phyloP scores from a whole-genome alignment of 2,329 filamentous ascomycete genomes.

The Fusarium haematococcum region DNA sequence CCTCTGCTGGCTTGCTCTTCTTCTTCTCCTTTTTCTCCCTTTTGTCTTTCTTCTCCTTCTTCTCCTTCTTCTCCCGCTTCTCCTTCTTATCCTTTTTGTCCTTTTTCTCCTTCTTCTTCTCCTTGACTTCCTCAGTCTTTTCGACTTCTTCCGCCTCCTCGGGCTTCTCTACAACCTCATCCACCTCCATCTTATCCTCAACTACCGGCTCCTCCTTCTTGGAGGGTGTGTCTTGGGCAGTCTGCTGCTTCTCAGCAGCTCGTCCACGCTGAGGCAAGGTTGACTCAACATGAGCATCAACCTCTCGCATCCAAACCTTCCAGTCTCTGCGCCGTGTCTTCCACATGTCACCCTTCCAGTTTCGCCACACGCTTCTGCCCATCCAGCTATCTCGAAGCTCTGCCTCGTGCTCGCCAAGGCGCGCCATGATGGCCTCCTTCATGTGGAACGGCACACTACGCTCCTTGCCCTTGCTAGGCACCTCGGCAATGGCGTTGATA shows the following conservation, averaged over 20 bases:
- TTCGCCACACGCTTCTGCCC: constrained; percentile 67
- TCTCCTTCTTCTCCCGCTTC: background rate
- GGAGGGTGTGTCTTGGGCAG: background rate
- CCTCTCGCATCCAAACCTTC: constrained; percentile 68
- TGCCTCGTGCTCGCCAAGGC: constrained; percentile 61
- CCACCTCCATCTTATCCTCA: constrained; percentile 24
- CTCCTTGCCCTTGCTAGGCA: constrained; percentile 62
- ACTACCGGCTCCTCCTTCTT: constrained; percentile 11
- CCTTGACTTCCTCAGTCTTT: background rate
- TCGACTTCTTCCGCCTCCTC: background rate
- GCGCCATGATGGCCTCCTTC: constrained; percentile 66
- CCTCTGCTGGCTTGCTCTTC: constrained; percentile 16
- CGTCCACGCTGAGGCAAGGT: constrained; percentile 32
- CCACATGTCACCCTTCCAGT: constrained; percentile 70
- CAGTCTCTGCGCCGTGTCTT: constrained; percentile 65
- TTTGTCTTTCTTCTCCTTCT: constrained; percentile 21
- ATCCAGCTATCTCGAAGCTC: constrained; percentile 65
- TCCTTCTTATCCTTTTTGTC: constrained; percentile 2
- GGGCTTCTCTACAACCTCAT: constrained; percentile 4
- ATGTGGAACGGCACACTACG: constrained; percentile 67
- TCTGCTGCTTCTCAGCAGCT: constrained; percentile 12
- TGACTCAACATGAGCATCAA: constrained; percentile 43
- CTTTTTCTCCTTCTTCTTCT: constrained; percentile 7
- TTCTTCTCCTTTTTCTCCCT: constrained; percentile 8
- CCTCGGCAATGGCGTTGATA: constrained; percentile 60